phyloP scores from a whole-genome alignment of 805 yeast species.

The Myxozyma melibiosi region DNA sequence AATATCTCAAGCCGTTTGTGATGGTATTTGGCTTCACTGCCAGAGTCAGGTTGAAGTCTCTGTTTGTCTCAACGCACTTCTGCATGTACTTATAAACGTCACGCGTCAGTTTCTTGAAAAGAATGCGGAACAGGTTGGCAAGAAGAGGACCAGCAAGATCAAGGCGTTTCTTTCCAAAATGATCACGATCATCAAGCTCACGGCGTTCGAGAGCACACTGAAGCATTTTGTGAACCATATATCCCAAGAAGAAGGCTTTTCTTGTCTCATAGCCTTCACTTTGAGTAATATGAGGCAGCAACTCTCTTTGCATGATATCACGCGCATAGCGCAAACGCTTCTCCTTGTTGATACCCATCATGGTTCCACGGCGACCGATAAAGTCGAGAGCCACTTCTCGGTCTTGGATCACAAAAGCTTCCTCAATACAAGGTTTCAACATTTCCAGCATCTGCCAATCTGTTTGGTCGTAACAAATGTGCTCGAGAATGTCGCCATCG shows the following conservation, averaged over 20 bases:
- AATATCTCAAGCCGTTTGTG: constrained; percentile 95
- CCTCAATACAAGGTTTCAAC: constrained; percentile 98
- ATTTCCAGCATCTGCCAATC: constrained; percentile 99
- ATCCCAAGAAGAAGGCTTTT: constrained; percentile 96
- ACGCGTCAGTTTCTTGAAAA: constrained; percentile 91
- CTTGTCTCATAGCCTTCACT: constrained; percentile 95
- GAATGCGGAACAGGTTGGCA: constrained; percentile 91
- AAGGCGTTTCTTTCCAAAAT: constrained; percentile 96
- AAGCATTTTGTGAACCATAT: constrained; percentile 93
- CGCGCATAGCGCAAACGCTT: constrained; percentile 98
- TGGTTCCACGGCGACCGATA: constrained; percentile 98
- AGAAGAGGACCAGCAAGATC: constrained; percentile 98
- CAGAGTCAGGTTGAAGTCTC: constrained; percentile 91
- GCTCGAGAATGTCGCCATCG: constrained; percentile 98
- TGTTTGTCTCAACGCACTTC: constrained; percentile 96
- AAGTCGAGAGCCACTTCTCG: constrained; percentile 97
- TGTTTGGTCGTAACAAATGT: constrained; percentile 93
- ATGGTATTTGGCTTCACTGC: constrained; percentile 97
- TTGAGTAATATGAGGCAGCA: constrained; percentile 95
- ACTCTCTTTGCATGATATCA: constrained; percentile 93
- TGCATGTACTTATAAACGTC: constrained; percentile 98
- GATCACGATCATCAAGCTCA: constrained; percentile 99
- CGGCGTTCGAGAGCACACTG: constrained; percentile 96
- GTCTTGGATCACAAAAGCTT: constrained; percentile 97
- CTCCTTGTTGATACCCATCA: constrained; percentile 92